Conservation (phyloP, 2,329 filamentous ascomycete genomes). For the Dactylellina sp. region DNA sequence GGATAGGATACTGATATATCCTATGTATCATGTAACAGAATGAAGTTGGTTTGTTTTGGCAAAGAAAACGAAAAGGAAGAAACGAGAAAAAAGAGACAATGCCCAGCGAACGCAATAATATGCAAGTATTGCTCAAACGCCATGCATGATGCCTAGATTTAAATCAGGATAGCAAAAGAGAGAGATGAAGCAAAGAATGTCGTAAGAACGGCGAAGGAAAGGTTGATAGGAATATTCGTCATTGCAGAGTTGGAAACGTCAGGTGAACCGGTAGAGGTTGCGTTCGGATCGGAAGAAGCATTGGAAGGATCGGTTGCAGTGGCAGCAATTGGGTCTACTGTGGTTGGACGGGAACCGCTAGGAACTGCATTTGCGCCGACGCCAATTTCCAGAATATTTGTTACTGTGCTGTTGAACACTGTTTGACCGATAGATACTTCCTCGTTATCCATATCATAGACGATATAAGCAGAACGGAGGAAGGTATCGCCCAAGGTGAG, state of each 20-base stretch:
- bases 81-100: constrained; percentile 4
- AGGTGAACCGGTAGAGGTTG: constrained; percentile 32
- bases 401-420: constrained; percentile 70
- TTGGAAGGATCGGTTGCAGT: constrained; percentile 45
- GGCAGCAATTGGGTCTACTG: constrained; percentile 64
- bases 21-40: too few species aligned
- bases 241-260: constrained; percentile 29
- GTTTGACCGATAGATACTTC: constrained; percentile 78
- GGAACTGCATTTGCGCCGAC: constrained; percentile 68
- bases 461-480: constrained; percentile 78
- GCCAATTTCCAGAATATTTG: constrained; percentile 70
- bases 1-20: too few species aligned
- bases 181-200: constrained; percentile 27
- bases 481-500: constrained; percentile 78
- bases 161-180: constrained; percentile 44
- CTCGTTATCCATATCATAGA: constrained; percentile 79
- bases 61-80: not conserved
- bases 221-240: not conserved
- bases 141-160: constrained; percentile 25
- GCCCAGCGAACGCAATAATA: constrained; percentile 22
- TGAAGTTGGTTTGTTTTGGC: too few species aligned
- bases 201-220: constrained; percentile 19
- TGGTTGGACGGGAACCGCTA: constrained; percentile 68
- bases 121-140: constrained; percentile 48
- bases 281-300: constrained; percentile 9